phyloP scores from a whole-genome alignment of 805 yeast genomes.

The Wickerhamomyces canadensis region DNA sequence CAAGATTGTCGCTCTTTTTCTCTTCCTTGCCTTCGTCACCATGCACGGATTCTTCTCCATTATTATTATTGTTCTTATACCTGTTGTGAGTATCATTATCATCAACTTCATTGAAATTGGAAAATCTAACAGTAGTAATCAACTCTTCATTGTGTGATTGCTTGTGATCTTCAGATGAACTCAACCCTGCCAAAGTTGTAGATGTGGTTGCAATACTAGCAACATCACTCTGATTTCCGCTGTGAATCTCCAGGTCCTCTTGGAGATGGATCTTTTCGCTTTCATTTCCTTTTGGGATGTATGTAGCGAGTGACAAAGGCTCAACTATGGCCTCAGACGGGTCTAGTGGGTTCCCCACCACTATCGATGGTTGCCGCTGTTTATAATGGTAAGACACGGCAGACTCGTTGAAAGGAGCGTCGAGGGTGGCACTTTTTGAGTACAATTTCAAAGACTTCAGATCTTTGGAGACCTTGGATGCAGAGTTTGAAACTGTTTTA shows the following conservation, averaged over 20 bases:
- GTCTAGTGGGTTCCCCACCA: constrained; percentile 1
- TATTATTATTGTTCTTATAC: too few species aligned
- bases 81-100: too few species aligned
- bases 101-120: constrained; percentile 3
- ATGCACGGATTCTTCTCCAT: too few species aligned
- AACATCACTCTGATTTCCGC: neutral
- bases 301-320: constrained; percentile 66
- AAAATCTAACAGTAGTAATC: neutral
- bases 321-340: constrained; percentile 30
- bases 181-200: neutral
- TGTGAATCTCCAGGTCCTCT: constrained; percentile 10
- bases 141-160: neutral
- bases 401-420: constrained; percentile 8
- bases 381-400: neutral
- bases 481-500: neutral
- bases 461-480: neutral
- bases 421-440: constrained; percentile 5
- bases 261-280: constrained; percentile 10
- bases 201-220: constrained; percentile 3
- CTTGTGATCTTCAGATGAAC: neutral
- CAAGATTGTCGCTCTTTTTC: constrained; percentile 3
- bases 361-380: constrained; percentile 9
- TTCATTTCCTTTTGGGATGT: constrained; percentile 57
- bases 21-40: constrained; percentile 2
- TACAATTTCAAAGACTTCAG: constrained; percentile 3